These are phyloP conservation scores for Neobulgaria alba DNA, from an alignment of 2,329 filamentous ascomycete species.

Conservation along the genomic window DNA sequence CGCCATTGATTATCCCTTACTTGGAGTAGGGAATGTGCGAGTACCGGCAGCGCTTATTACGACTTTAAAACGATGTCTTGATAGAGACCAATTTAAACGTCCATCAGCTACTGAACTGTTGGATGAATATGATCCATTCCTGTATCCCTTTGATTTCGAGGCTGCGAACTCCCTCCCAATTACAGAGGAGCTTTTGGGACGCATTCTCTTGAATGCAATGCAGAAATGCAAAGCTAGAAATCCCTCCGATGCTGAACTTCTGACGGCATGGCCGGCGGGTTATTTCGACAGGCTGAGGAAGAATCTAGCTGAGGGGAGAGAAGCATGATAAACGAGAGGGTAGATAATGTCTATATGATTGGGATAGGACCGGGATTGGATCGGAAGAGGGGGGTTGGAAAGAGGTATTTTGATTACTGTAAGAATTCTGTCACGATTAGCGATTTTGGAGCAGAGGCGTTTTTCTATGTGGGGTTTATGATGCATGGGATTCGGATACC, in stretches of 20 bases:
- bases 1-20: constrained; percentile 61
- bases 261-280: constrained; percentile 48
- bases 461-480: too few relatives aligned
- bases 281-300: constrained; percentile 50
- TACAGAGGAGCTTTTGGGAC: constrained; percentile 51
- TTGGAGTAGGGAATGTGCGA: constrained; percentile 55
- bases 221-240: constrained; percentile 48
- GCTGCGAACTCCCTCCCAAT: constrained; percentile 47
- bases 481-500: too few relatives aligned
- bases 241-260: constrained; percentile 48
- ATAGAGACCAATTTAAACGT: constrained; percentile 51
- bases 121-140: constrained; percentile 49
- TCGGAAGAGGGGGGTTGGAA: background rate
- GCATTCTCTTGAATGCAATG: constrained; percentile 56
- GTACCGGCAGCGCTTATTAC: constrained; percentile 51
- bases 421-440: background rate
- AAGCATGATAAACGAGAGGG: constrained; percentile 6
- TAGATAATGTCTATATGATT: background rate
- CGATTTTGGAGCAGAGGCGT: too few relatives aligned
- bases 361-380: background rate
- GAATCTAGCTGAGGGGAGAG: constrained; percentile 20
- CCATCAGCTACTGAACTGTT: constrained; percentile 58
- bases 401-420: background rate
- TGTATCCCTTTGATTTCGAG: constrained; percentile 49
- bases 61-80: constrained; percentile 55